Percentiles rank a stretch among this genome's conserved stretches.
Evolutionary conservation across 768 basidiomycete genomes (phyloP).

Genomic region (Suillus tomentosus): DNA sequence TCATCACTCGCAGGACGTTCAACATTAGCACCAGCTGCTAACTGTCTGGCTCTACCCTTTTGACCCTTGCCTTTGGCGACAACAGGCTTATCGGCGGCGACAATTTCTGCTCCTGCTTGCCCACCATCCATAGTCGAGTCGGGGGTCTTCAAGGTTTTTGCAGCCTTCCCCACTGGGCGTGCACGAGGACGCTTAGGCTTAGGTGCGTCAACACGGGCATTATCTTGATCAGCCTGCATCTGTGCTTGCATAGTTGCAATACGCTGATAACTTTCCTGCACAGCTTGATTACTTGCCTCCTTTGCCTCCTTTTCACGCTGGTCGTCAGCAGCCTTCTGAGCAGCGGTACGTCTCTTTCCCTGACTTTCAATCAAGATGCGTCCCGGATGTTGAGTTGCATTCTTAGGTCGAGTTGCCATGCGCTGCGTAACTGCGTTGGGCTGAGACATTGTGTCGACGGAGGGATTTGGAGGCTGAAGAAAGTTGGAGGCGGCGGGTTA

Average conservation of each 20-base stretch:
- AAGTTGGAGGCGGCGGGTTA: neutral
- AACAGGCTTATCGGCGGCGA: too few species aligned
- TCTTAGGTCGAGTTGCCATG: slow-evolving; percentile 6
- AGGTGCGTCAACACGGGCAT: neutral
- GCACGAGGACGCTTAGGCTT: neutral
- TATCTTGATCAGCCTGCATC: slow-evolving; percentile 2
- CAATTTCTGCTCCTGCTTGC: neutral
- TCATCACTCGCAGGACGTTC: too few species aligned
- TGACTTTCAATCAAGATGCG: neutral
- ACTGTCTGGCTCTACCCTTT: too few species aligned
- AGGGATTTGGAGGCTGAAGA: neutral
- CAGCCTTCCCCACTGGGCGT: neutral
- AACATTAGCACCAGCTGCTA: too few species aligned
- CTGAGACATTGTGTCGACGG: neutral
- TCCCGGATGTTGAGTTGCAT: slow-evolving; percentile 10
- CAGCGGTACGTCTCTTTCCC: slow-evolving; percentile 13
- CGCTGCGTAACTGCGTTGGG: neutral
- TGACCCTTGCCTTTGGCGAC: too few species aligned
- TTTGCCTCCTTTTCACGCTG: slow-evolving; percentile 10
- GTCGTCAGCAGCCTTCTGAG: slow-evolving; percentile 15
- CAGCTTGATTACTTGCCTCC: slow-evolving; percentile 4
- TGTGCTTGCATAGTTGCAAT: slow-evolving; percentile 12
- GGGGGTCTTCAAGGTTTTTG: neutral
- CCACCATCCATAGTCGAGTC: neutral
- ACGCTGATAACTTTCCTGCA: slow-evolving; percentile 1